These are phyloP conservation scores for Pestalotiopsis sp. DNA, from an alignment of 2,329 filamentous ascomycete genomes.

Conservation along the genomic window DNA sequence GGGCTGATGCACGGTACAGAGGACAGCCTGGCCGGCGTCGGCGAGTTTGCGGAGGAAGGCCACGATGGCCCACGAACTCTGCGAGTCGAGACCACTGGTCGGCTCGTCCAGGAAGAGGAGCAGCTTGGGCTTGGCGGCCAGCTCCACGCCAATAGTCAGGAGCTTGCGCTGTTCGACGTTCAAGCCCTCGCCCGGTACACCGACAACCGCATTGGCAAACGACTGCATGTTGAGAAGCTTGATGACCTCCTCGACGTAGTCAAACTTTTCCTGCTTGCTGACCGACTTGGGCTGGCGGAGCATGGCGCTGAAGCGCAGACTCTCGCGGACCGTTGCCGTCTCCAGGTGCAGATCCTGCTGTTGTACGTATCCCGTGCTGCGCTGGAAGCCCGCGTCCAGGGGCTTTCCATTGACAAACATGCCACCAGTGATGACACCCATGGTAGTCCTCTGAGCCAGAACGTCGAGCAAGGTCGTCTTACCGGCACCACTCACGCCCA, in stretches of 20 bases:
- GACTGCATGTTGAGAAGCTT: constrained; percentile 68
- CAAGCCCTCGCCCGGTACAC: constrained; percentile 65
- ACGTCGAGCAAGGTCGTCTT: constrained; percentile 75
- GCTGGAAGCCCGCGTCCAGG: constrained; percentile 66
- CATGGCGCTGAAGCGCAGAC: constrained; percentile 64
- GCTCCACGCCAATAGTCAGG: constrained; percentile 73
- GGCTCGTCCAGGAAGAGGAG: constrained; percentile 77
- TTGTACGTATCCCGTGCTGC: constrained; percentile 71
- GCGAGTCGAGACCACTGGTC: constrained; percentile 72
- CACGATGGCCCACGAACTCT: constrained; percentile 74
- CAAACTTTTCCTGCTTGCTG: constrained; percentile 62
- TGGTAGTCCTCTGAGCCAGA: constrained; percentile 69
- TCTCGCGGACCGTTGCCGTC: constrained; percentile 68
- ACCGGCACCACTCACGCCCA: constrained; percentile 72
- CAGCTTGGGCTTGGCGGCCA: constrained; percentile 71
- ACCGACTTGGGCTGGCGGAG: constrained; percentile 64
- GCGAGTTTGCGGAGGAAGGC: constrained; percentile 67
- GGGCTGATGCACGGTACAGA: constrained; percentile 48
- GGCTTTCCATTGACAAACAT: constrained; percentile 69
- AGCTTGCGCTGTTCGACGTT: constrained; percentile 50
- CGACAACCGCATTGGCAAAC: constrained; percentile 70
- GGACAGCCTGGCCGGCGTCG: constrained; percentile 40
- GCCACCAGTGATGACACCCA: constrained; percentile 71
- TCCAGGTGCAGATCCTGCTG: constrained; percentile 70
- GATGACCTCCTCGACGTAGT: constrained; percentile 70